Conservation (phyloP, 257 asterid species). For the Fraxinus americana region DNA sequence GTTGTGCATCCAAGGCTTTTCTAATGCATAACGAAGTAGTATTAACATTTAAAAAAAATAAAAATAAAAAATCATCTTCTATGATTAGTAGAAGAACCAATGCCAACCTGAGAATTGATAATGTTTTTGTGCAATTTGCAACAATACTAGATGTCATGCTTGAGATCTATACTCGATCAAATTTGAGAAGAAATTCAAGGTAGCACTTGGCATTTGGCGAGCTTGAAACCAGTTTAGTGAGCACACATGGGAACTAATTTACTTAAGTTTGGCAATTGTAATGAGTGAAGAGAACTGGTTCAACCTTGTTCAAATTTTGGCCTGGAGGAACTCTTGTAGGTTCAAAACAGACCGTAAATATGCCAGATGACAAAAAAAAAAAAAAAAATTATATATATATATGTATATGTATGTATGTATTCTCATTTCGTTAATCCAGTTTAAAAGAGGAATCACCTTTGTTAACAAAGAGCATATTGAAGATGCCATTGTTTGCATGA, state of each 20-base stretch:
- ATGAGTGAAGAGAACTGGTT: not conserved
- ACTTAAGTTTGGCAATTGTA: not conserved
- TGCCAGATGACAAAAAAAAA: not conserved
- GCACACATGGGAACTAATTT: not conserved
- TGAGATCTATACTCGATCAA: not conserved
- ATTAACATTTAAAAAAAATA: not conserved
- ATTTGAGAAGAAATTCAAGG: constrained; percentile 4
- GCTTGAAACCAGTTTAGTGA: not conserved
- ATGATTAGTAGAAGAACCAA: no score
- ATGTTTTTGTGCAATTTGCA: constrained; percentile 7
- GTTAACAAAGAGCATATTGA: constrained; percentile 58
- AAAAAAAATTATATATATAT: no score
- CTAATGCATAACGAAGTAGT: not conserved
- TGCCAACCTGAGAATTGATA: no score
- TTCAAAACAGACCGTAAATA: constrained; percentile 4
- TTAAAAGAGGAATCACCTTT: constrained; percentile 48
- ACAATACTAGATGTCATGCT: constrained; percentile 16
- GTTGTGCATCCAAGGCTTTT: not conserved
- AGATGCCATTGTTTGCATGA: constrained; percentile 83
- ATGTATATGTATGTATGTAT: no score
- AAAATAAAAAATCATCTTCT: no score
- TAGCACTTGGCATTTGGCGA: not conserved
- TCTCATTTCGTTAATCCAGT: not conserved
- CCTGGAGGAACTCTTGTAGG: not conserved
- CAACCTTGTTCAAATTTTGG: not conserved